These are phyloP conservation scores for Nannochloris sp. DNA, from an alignment of 139 green algal genomes.

Conservation along the genomic window DNA sequence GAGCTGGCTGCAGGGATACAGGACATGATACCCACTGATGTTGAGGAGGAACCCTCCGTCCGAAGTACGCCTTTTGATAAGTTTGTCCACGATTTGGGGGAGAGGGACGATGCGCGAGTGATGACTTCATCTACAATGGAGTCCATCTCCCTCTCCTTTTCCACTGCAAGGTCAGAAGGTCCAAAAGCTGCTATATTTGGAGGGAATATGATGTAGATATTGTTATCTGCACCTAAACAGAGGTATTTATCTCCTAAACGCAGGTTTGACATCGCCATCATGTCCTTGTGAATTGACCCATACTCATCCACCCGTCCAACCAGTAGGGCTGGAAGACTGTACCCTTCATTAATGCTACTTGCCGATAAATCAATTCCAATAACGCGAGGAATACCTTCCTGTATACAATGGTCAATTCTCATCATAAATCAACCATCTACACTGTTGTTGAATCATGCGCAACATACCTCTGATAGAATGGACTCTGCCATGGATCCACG, in stretches of 20 bases:
- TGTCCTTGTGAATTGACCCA: neutral
- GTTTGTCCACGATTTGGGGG: neutral
- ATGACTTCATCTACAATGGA: neutral
- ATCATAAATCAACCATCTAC: neutral
- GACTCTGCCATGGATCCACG: slow-evolving; percentile 6
- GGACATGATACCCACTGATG: slow-evolving; percentile 7
- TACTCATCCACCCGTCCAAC: slow-evolving; percentile 14
- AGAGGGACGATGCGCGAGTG: neutral
- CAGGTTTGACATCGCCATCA: no score
- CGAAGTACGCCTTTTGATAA: neutral
- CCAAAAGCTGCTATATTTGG: slow-evolving; percentile 3
- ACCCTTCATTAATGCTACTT: slow-evolving; percentile 14
- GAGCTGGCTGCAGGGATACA: neutral
- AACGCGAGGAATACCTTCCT: slow-evolving; percentile 9
- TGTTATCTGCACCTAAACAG: slow-evolving; percentile 60
- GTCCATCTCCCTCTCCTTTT: neutral
- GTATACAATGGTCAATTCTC: neutral
- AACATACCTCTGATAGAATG: slow-evolving; percentile 5
- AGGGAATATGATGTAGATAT: slow-evolving; percentile 27
- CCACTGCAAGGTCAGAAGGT: neutral
- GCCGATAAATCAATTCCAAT: slow-evolving; percentile 47
- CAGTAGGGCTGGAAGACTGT: slow-evolving; percentile 42
- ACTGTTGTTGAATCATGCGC: neutral
- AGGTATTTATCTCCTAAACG: slow-evolving; percentile 20
- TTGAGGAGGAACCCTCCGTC: slow-evolving; percentile 13